Percentiles rank a stretch among this genome's conserved stretches.
Conservation (phyloP, 2,329 filamentous ascomycete species). For the Claviceps spartinae region DNA sequence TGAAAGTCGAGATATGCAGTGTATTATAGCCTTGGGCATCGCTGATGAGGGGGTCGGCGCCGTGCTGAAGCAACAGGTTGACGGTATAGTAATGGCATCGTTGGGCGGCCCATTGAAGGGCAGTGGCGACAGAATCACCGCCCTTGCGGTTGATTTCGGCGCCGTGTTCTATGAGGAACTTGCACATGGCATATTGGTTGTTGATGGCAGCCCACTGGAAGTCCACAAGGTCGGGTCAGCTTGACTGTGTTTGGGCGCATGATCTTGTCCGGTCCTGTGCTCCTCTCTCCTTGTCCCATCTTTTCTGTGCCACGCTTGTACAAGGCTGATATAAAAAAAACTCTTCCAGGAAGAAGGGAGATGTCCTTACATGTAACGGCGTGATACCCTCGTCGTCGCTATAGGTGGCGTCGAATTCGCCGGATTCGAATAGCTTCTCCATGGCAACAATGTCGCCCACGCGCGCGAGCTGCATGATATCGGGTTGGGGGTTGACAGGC, state of each 20-base stretch:
- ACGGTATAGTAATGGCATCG: constrained; percentile 94
- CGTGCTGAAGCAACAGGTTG: constrained; percentile 77
- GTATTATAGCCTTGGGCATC: constrained; percentile 98
- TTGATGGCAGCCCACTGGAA: constrained; percentile 97
- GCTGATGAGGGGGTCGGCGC: constrained; percentile 82
- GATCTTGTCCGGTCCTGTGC: neutral
- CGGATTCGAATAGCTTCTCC: constrained; percentile 76
- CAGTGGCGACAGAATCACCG: constrained; percentile 86
- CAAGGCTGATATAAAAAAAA: neutral
- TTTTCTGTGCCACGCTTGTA: neutral
- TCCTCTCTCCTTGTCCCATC: neutral
- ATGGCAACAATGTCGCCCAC: constrained; percentile 77
- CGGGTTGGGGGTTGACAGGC: constrained; percentile 36
- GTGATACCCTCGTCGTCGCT: constrained; percentile 89
- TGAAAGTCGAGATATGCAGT: constrained; percentile 90
- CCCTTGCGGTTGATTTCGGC: constrained; percentile 92
- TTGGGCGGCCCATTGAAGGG: constrained; percentile 94
- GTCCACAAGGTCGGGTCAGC: constrained; percentile 1
- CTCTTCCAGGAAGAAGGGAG: neutral
- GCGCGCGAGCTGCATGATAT: constrained; percentile 92
- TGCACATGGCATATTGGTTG: constrained; percentile 95
- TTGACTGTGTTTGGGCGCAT: neutral
- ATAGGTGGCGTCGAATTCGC: constrained; percentile 70
- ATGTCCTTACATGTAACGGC: constrained; percentile 65
- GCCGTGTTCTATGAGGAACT: constrained; percentile 73